Percentiles rank a stretch among this genome's conserved stretches.
These are phyloP conservation scores for Castanopsis chinensis DNA, from an alignment of 306 rosid species.

Conservation along the genomic window DNA sequence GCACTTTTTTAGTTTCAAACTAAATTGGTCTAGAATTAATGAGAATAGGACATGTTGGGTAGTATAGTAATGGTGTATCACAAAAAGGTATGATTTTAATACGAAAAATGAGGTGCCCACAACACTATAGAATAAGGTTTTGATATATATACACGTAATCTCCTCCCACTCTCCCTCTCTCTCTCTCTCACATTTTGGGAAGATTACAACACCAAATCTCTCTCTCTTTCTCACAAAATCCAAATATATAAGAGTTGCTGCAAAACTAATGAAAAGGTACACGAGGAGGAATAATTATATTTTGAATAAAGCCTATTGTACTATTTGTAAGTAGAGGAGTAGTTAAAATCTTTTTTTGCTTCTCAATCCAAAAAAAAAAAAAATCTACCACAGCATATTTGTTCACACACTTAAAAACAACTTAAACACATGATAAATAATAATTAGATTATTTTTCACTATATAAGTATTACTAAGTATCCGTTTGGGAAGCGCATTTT, in stretches of 20 bases:
- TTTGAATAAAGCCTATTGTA: slow-evolving; percentile 12
- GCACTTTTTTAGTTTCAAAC: slow-evolving; percentile 25
- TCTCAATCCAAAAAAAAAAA: background rate
- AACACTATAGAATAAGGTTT: background rate
- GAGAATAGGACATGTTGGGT: background rate
- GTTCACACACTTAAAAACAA: too few species aligned
- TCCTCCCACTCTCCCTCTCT: background rate
- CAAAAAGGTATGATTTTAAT: background rate
- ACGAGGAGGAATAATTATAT: slow-evolving; percentile 16
- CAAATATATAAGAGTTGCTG: slow-evolving; percentile 26
- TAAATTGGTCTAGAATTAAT: slow-evolving; percentile 2
- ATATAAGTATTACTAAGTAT: too few species aligned
- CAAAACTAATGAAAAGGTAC: slow-evolving; percentile 33
- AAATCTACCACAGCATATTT: too few species aligned
- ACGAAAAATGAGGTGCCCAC: slow-evolving; percentile 8
- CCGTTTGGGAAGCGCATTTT: too few species aligned
- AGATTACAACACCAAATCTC: slow-evolving; percentile 4
- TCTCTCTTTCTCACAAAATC: slow-evolving; percentile 9
- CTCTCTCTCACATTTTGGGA: background rate
- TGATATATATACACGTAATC: background rate
- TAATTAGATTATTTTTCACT: too few species aligned
- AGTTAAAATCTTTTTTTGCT: background rate
- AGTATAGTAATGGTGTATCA: too few species aligned
- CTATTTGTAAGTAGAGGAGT: background rate
- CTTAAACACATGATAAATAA: too few species aligned